Percentiles rank a stretch among this genome's conserved stretches.
Conservation (phyloP, 2,329 filamentous ascomycete species). For the Hymenoscyphus albidus region DNA sequence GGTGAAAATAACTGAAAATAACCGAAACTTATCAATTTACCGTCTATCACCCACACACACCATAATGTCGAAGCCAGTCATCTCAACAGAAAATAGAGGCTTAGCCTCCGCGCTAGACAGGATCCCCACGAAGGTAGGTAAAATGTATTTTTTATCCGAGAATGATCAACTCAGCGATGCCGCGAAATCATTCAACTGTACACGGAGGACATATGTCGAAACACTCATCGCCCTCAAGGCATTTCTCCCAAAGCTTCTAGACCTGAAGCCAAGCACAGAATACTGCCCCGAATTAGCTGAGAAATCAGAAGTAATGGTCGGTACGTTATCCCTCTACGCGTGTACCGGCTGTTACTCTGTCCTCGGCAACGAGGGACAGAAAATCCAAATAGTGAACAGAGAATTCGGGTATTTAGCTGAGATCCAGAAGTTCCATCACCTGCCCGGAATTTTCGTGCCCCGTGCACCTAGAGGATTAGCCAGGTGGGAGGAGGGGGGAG, state of each 20-base stretch:
- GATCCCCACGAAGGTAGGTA: background rate
- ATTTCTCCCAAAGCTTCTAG: background rate
- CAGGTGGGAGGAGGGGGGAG: no score
- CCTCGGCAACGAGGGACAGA: no score
- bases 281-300: background rate
- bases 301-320: background rate
- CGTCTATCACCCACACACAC: background rate
- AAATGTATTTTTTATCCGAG: background rate
- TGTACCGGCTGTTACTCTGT: no score
- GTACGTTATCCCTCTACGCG: no score
- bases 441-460: no score
- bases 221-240: background rate
- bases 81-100: background rate
- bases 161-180: background rate
- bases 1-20: background rate
- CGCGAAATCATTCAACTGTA: background rate
- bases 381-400: no score
- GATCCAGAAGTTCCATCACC: no score
- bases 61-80: background rate
- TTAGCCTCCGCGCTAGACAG: background rate
- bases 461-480: no score
- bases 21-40: background rate
- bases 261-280: background rate
- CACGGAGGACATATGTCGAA: background rate
- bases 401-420: no score